A percentile compares a stretch with the other conserved stretches of the same genome.
Evolutionary conservation across 73 alveolate species (phyloP).

Genomic region (Paramecium primaurelia): DNA sequence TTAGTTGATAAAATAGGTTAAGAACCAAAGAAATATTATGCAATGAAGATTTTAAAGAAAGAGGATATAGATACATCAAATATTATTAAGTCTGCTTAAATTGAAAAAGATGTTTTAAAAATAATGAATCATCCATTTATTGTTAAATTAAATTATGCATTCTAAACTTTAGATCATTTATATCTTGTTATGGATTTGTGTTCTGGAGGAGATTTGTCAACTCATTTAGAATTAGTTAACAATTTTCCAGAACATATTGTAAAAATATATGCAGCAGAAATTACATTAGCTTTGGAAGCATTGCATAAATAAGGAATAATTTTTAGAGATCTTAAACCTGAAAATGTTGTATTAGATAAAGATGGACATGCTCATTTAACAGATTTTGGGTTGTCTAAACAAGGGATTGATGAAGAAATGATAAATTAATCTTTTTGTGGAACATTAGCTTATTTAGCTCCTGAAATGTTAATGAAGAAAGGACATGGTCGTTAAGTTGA

Average conservation of each 20-base stretch:
- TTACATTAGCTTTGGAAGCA: conserved; percentile 88
- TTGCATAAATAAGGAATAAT: conserved; percentile 89
- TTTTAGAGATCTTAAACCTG: conserved; percentile 96
- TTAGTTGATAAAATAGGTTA: conserved; percentile 71
- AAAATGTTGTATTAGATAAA: conserved; percentile 89
- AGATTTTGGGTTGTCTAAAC: conserved; percentile 96
- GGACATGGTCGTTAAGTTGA: conserved; percentile 97
- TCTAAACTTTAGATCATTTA: conserved; percentile 82
- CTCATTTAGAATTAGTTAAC: not conserved
- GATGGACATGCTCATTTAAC: conserved; percentile 95
- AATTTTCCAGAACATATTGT: conserved; percentile 90
- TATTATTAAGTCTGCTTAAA: conserved; percentile 80
- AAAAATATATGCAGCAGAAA: conserved; percentile 85
- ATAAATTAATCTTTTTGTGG: conserved; percentile 71
- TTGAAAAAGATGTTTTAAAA: conserved; percentile 92
- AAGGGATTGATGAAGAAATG: conserved; percentile 80
- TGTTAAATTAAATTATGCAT: conserved; percentile 91
- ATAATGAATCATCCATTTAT: conserved; percentile 92
- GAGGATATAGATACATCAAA: conserved; percentile 85
- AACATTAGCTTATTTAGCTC: conserved; percentile 93
- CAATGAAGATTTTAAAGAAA: conserved; percentile 88
- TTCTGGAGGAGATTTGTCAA: conserved; percentile 87
- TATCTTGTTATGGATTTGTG: conserved; percentile 89
- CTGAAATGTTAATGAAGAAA: conserved; percentile 88
- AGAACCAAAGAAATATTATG: conserved; percentile 63